Base-by-base conservation (phyloP, 1,284 basidiomycete species). In the Apiotrichum siamense region DNA sequence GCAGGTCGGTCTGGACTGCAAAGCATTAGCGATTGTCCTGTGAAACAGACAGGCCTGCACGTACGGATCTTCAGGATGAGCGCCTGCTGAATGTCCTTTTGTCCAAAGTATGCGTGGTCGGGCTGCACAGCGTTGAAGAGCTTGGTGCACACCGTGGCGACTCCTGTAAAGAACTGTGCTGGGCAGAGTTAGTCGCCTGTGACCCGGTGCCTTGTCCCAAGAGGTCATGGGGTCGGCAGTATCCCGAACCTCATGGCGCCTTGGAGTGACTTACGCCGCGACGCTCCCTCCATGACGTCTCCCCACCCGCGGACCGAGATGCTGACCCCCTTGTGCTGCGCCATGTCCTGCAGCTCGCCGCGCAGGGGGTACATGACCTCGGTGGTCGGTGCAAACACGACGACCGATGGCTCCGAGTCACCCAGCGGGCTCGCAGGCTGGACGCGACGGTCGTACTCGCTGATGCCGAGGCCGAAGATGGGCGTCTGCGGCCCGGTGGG, bases 11-110 rank as follows among this genome's bases (percentile, higher is more conserved):
- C 45, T 83, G 81, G 71, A 98, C 73, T 73, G 51, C 9, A 18
- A 12, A 31, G 15, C 15, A 15, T 31, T 31, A 31, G 29, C 9
- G 15, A 31, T n/a, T n/a, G n/a, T n/a, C n/a, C n/a, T n/a, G n/a
- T n/a, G n/a, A n/a, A n/a, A n/a, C n/a, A n/a, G n/a, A n/a, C n/a
- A n/a, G n/a, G n/a, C n/a, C n/a, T n/a, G n/a, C 27, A 62, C 72
- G 40, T 33, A 75, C 74, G 79, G n/a, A 87, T 83, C 39, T 86
- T 84, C 21, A 98, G 79, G 20, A 98, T 75, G 9, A 97, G 75
- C 0, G 87, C 89, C 70, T 98, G 94, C 69, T 98, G 94, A 50
- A 98, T 97, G 67, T 98, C 94, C 72, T 98, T 98, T 73, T 97
- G 94, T 0, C 96, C 94, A 65, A 98, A 97, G 73, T 97, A 98